Percentiles rank a stretch among this genome's conserved stretches.
Conservation (phyloP, 1,284 basidiomycete species). For the Ustilago tritici region DNA sequence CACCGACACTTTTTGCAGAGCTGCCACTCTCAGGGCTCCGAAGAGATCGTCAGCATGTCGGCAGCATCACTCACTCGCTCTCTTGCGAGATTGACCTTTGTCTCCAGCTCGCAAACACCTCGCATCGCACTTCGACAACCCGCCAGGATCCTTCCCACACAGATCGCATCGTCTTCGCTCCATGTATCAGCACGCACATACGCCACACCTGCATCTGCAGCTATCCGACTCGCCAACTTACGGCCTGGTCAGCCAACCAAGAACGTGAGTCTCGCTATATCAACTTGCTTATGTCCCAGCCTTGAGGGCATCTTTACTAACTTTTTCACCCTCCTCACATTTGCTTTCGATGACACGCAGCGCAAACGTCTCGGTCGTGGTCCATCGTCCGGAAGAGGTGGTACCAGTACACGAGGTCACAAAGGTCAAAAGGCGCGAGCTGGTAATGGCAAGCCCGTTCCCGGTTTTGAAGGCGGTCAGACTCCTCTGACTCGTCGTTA, state of each 20-base stretch:
- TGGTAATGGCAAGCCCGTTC: slow-evolving; percentile 85
- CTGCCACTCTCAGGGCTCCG: no score
- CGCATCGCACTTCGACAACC: slow-evolving; percentile 19
- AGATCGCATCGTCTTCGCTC: slow-evolving; percentile 18
- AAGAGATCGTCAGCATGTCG: slow-evolving; percentile 20
- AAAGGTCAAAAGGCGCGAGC: slow-evolving; percentile 95
- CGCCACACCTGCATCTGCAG: slow-evolving; percentile 31
- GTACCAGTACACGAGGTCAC: slow-evolving; percentile 90
- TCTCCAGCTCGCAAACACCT: slow-evolving; percentile 25
- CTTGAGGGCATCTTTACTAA: not conserved
- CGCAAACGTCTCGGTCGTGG: slow-evolving; percentile 94
- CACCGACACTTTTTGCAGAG: no score
- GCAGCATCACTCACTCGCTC: slow-evolving; percentile 41
- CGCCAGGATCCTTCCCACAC: slow-evolving; percentile 13
- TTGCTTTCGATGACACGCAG: slow-evolving; percentile 67
- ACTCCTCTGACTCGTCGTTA: slow-evolving; percentile 91
- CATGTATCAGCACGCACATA: slow-evolving; percentile 24
- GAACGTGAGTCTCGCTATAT: slow-evolving; percentile 22
- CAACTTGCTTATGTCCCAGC: not conserved
- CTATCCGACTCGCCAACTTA: slow-evolving; percentile 46
- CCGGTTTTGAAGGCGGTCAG: slow-evolving; percentile 91
- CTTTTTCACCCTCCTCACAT: not conserved
- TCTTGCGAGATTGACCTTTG: slow-evolving; percentile 32
- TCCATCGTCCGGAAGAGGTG: slow-evolving; percentile 87
- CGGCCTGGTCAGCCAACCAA: slow-evolving; percentile 50